phyloP scores from a whole-genome alignment of 768 basidiomycete genomes.

The Russula vinacea region DNA sequence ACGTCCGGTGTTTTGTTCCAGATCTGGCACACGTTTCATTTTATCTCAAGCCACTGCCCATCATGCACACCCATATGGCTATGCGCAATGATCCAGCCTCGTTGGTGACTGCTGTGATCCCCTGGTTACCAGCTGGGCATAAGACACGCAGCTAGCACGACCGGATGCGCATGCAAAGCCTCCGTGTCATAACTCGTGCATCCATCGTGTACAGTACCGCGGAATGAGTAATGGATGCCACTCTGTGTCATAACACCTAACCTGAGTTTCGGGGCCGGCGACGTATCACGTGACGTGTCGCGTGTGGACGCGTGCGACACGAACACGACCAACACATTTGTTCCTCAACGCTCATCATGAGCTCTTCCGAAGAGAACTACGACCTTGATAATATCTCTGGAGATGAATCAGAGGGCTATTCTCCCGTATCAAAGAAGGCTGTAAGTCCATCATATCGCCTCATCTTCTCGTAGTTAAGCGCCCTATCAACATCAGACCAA shows the following conservation, averaged over 20 bases:
- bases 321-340: not conserved
- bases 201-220: too few species aligned
- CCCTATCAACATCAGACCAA: constrained; percentile 40
- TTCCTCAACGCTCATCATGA: constrained; percentile 46
- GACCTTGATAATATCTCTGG: constrained; percentile 56
- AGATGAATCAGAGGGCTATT: constrained; percentile 67
- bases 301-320: not conserved
- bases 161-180: not conserved
- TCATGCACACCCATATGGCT: not conserved
- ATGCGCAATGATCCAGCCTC: not conserved
- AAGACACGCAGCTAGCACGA: not conserved
- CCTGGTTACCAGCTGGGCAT: too few species aligned
- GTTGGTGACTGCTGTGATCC: not conserved
- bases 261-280: not conserved
- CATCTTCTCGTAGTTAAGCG: constrained; percentile 12
- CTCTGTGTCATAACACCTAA: not conserved
- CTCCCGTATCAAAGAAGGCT: constrained; percentile 55
- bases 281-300: constrained; percentile 25
- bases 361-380: constrained; percentile 73
- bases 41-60: too few species aligned
- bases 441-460: constrained; percentile 31
- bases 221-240: not conserved
- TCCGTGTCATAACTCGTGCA: not conserved
- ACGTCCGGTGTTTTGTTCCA: not conserved
- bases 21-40: not conserved